These are phyloP conservation scores for Prototheca wickerhamii DNA, from an alignment of 163 green algal genomes.

Conservation along the genomic window DNA sequence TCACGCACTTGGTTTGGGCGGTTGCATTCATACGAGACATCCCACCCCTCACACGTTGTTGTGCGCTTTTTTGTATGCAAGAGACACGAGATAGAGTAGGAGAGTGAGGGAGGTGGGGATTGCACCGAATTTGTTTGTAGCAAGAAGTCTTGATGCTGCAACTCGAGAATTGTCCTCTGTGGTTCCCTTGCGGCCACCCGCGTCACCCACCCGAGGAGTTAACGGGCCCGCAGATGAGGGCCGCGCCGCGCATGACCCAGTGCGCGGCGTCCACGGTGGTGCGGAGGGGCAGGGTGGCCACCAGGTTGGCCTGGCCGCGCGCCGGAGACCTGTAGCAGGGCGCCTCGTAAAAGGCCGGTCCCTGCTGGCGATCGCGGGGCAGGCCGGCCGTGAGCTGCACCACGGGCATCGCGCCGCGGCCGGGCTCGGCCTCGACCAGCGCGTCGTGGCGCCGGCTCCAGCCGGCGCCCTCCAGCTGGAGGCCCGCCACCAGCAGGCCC, in stretches of 20 bases:
- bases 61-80: too few species aligned
- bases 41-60: too few species aligned
- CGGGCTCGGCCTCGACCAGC: constrained; percentile 76
- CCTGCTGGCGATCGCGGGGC: constrained; percentile 60
- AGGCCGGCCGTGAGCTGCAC: constrained; percentile 42
- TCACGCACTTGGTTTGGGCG: too few species aligned
- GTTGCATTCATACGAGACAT: too few species aligned
- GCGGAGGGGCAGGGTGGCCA: constrained; percentile 74
- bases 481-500: constrained; percentile 85
- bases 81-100: too few species aligned
- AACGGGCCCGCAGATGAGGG: constrained; percentile 63
- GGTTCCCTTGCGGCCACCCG: too few species aligned
- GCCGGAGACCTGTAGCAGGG: constrained; percentile 79
- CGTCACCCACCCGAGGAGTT: too few species aligned
- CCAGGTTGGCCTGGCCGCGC: constrained; percentile 76
- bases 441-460: constrained; percentile 72
- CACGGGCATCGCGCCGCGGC: constrained; percentile 21
- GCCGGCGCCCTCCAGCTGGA: constrained; percentile 81
- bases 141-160: too few species aligned
- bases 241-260: constrained; percentile 80
- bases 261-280: constrained; percentile 74
- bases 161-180: too few species aligned
- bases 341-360: constrained; percentile 65
- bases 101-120: too few species aligned
- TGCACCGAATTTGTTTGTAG: too few species aligned